phyloP scores from a whole-genome alignment of 2,329 filamentous ascomycete species.

The Trichoderma gracile region DNA sequence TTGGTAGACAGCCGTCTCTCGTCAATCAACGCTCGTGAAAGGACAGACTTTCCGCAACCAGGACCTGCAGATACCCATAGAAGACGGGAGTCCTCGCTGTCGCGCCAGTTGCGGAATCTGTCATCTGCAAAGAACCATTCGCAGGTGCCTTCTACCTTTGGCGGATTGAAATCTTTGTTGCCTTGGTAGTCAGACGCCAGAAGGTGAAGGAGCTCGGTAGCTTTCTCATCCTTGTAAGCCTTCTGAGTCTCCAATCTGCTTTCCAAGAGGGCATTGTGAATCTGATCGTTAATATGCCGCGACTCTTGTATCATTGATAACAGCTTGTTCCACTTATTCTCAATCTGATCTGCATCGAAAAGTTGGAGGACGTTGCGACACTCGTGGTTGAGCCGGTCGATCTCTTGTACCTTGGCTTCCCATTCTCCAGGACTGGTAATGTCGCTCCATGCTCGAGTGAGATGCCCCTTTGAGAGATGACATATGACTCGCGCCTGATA shows the following conservation, averaged over 20 bases:
- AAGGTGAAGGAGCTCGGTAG: conserved; percentile 23
- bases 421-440: neutral
- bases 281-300: neutral
- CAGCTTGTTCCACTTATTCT: neutral
- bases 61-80: conserved; percentile 40
- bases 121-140: conserved; percentile 38
- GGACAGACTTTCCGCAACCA: conserved; percentile 39
- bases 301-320: neutral
- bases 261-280: neutral
- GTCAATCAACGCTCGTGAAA: conserved; percentile 34
- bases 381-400: neutral
- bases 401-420: neutral
- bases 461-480: conserved; percentile 27
- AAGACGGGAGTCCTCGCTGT: conserved; percentile 29
- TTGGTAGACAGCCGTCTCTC: conserved; percentile 30
- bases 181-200: conserved; percentile 33
- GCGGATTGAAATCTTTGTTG: conserved; percentile 36
- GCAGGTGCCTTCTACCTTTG: conserved; percentile 37
- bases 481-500: conserved; percentile 24
- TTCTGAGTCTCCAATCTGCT: neutral
- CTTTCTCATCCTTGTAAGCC: neutral
- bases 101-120: conserved; percentile 34
- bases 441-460: conserved; percentile 25
- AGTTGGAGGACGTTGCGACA: neutral
- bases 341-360: neutral